These are phyloP conservation scores for Arxiozyma bovina DNA, from an alignment of 1,139 yeast genomes.

Conservation along the genomic window DNA sequence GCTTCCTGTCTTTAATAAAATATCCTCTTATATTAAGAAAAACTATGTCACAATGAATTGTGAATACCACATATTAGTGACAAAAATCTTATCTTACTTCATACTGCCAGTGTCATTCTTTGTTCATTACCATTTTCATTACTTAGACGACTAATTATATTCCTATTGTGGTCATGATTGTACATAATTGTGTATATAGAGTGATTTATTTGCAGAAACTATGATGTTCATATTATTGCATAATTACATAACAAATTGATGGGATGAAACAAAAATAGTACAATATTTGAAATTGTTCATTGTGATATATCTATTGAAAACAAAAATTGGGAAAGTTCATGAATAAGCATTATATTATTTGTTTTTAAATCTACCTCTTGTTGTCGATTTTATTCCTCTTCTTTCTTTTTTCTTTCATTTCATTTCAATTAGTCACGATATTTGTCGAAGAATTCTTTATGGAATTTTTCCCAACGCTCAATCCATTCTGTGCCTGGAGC, in stretches of 20 bases:
- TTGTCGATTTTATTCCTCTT: too few species aligned
- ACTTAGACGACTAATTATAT: too few species aligned
- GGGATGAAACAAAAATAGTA: background rate
- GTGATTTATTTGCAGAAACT: background rate
- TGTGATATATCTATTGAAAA: background rate
- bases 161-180: background rate
- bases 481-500: constrained; percentile 94
- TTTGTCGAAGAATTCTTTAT: constrained; percentile 53
- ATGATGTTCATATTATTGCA: background rate
- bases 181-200: background rate
- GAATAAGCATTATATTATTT: too few species aligned
- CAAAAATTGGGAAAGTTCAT: background rate
- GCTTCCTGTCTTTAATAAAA: too few species aligned
- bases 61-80: background rate
- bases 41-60: too few species aligned
- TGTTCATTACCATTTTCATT: background rate
- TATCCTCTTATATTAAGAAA: too few species aligned
- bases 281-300: background rate
- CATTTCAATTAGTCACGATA: constrained; percentile 32
- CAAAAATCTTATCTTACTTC: background rate
- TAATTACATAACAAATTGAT: background rate
- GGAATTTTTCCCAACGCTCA: constrained; percentile 66
- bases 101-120: background rate
- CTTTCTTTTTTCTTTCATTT: background rate
- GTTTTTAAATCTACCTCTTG: background rate